phyloP scores from a whole-genome alignment of 2,329 filamentous ascomycete species.

The Colletotrichum orbiculare region DNA sequence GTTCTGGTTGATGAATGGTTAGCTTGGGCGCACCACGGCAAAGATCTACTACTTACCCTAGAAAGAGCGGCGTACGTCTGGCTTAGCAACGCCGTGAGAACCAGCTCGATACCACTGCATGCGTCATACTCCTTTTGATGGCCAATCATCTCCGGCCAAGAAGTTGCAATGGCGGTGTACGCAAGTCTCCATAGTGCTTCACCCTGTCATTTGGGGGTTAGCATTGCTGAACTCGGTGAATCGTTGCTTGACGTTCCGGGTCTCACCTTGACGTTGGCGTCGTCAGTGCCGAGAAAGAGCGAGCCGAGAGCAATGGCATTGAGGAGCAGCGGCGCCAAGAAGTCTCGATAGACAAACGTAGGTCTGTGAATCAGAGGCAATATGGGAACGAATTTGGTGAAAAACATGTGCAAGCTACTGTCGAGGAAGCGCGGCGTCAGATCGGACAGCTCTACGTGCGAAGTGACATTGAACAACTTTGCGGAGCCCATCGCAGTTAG shows the following conservation, averaged over 20 bases:
- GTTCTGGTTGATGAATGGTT: background rate
- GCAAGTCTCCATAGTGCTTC: constrained; percentile 15
- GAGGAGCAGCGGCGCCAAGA: constrained; percentile 2
- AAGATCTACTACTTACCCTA: background rate
- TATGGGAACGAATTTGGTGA: constrained; percentile 16
- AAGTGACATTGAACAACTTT: constrained; percentile 18
- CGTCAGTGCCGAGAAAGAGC: constrained; percentile 5
- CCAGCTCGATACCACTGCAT: constrained; percentile 10
- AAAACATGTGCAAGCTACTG: constrained; percentile 21
- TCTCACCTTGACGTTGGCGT: constrained; percentile 3
- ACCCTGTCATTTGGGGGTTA: background rate
- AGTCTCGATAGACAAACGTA: constrained; percentile 15
- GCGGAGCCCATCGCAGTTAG: background rate
- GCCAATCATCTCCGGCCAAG: constrained; percentile 14
- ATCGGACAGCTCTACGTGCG: constrained; percentile 14
- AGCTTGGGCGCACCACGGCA: background rate
- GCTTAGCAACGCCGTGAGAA: constrained; percentile 10
- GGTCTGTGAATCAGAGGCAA: constrained; percentile 12
- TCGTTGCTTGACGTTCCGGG: no score
- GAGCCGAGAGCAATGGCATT: constrained; percentile 16
- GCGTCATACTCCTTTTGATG: constrained; percentile 1
- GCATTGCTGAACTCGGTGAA: no score
- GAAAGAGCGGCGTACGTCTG: constrained; percentile 14
- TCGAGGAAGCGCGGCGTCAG: constrained; percentile 13
- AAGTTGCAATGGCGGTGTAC: constrained; percentile 2